Percentiles rank a stretch among this genome's conserved stretches.
Conservation (phyloP, 2,329 filamentous ascomycete species). For the Calonectria crousiana region DNA sequence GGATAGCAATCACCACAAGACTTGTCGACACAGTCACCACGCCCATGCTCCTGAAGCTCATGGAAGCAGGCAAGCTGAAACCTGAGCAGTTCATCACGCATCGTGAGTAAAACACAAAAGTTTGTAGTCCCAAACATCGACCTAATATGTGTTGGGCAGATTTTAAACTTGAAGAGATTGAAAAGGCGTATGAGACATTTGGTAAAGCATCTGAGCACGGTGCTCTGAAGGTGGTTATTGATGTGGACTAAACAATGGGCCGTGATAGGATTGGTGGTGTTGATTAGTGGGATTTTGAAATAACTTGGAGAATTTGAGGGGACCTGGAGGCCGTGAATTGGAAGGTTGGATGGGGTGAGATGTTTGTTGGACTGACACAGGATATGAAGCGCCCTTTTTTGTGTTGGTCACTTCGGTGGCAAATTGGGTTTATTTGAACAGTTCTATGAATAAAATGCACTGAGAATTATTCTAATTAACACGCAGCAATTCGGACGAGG, state of each 20-base stretch:
- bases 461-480: not conserved
- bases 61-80: constrained; percentile 55
- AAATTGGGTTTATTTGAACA: not conserved
- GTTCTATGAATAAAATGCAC: not conserved
- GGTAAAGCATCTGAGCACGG: constrained; percentile 33
- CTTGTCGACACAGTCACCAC: constrained; percentile 62
- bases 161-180: constrained; percentile 37
- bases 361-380: not conserved
- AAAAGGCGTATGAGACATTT: constrained; percentile 36
- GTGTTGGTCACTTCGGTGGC: not conserved
- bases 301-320: not conserved
- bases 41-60: constrained; percentile 62
- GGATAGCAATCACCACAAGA: constrained; percentile 57
- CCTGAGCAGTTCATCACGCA: constrained; percentile 60
- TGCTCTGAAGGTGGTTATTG: constrained; percentile 36
- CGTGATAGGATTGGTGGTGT: not conserved
- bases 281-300: not conserved
- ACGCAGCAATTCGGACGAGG: not conserved
- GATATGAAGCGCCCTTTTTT: not conserved
- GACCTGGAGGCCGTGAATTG: not conserved
- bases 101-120: constrained; percentile 36
- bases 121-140: accelerated
- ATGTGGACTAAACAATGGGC: constrained; percentile 24
- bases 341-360: not conserved
- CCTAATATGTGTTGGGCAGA: not conserved